A percentile compares a stretch with the other conserved stretches of the same genome.
phyloP scores from a whole-genome alignment of 805 yeast species.

The Wickerhamiella lipophila region DNA sequence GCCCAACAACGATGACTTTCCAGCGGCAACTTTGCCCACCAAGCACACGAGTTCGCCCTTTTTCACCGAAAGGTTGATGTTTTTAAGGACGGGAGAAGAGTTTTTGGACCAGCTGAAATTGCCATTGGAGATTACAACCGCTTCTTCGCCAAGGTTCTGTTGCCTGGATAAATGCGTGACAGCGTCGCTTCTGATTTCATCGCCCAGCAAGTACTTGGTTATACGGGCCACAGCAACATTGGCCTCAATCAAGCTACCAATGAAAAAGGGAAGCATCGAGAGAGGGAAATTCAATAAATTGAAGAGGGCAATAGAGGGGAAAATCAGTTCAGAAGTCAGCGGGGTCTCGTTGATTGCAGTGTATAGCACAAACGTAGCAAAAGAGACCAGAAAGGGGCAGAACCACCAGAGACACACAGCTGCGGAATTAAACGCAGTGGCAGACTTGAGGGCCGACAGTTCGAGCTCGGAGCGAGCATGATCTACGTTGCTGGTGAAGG shows the following conservation, averaged over 20 bases:
- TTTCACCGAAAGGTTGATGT: slow-evolving; percentile 52
- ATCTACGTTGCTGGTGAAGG: slow-evolving; percentile 60
- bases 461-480: slow-evolving; percentile 82
- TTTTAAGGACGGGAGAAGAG: slow-evolving; percentile 43
- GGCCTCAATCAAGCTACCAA: slow-evolving; percentile 77
- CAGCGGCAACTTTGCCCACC: slow-evolving; percentile 84
- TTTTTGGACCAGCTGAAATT: slow-evolving; percentile 47
- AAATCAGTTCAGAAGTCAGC: slow-evolving; percentile 76
- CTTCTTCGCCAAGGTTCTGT: slow-evolving; percentile 51
- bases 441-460: slow-evolving; percentile 60
- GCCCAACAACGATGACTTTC: slow-evolving; percentile 74
- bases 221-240: slow-evolving; percentile 48
- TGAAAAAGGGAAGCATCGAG: slow-evolving; percentile 82
- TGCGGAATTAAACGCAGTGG: slow-evolving; percentile 68
- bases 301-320: slow-evolving; percentile 46
- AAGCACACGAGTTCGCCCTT: slow-evolving; percentile 78
- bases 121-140: slow-evolving; percentile 29
- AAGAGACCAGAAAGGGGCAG: slow-evolving; percentile 81
- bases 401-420: slow-evolving; percentile 75
- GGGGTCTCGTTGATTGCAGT: slow-evolving; percentile 49
- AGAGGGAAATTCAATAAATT: slow-evolving; percentile 84
- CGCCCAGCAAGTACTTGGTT: slow-evolving; percentile 51
- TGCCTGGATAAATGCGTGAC: slow-evolving; percentile 51
- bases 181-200: slow-evolving; percentile 73
- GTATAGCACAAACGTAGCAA: slow-evolving; percentile 77